These are phyloP conservation scores for Phalaenopsis equestris DNA, from an alignment of 106 monocot genomes.

Conservation along the genomic window DNA sequence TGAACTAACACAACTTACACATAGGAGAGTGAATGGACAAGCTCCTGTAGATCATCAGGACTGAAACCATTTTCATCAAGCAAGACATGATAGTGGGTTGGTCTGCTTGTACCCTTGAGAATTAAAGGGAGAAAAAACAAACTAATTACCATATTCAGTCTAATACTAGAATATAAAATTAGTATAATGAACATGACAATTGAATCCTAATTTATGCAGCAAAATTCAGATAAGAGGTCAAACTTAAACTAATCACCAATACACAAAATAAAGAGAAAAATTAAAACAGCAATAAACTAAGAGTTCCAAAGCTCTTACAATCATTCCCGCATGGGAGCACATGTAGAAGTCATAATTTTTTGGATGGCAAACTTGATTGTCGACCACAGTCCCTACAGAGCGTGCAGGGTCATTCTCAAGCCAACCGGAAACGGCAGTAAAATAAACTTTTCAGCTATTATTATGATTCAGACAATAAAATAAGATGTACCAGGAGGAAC, in stretches of 20 bases:
- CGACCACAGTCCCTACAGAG: slow-evolving; percentile 82
- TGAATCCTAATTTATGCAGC: neutral
- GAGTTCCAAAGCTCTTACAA: slow-evolving; percentile 39
- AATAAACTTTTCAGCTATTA: neutral
- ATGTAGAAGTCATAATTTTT: slow-evolving; percentile 92
- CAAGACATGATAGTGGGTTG: slow-evolving; percentile 89
- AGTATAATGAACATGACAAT: neutral
- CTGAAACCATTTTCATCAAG: slow-evolving; percentile 70
- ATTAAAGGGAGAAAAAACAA: neutral
- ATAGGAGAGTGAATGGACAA: slow-evolving; percentile 90
- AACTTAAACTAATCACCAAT: neutral
- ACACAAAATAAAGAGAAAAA: neutral
- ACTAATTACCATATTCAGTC: too few species aligned
- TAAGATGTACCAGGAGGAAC: slow-evolving; percentile 71
- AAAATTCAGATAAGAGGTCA: neutral
- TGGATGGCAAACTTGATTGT: slow-evolving; percentile 82
- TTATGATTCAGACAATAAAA: neutral
- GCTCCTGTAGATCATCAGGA: slow-evolving; percentile 79
- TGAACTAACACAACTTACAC: slow-evolving; percentile 49
- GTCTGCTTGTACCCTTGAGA: slow-evolving; percentile 76
- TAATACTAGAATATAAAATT: neutral
- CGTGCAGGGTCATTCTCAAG: neutral
- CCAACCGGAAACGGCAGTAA: neutral
- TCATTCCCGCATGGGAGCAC: slow-evolving; percentile 93
- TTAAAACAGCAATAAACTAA: neutral